phyloP scores from a whole-genome alignment of 257 asterid genomes.

The Gentiana straminea region DNA sequence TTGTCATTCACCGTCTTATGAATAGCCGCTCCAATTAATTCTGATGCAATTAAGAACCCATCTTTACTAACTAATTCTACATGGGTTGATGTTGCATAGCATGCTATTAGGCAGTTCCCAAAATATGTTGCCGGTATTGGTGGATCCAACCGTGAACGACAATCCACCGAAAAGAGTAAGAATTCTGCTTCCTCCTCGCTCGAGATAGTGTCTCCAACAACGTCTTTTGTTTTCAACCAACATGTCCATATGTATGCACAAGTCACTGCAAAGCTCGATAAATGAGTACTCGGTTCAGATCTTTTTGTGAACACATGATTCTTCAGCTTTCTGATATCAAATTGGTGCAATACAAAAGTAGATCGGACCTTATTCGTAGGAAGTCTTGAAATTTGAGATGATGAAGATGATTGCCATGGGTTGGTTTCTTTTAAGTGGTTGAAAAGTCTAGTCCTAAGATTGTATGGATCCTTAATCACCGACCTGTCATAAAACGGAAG shows the following conservation, averaged over 20 bases:
- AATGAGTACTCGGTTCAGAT: not conserved
- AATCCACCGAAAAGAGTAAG: constrained; percentile 9
- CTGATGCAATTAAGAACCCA: constrained; percentile 15
- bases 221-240: constrained; percentile 9
- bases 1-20: constrained; percentile 4
- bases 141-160: constrained; percentile 15
- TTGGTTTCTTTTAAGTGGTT: not conserved
- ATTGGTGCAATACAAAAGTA: constrained; percentile 5
- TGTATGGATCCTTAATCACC: constrained; percentile 24
- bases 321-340: constrained; percentile 8
- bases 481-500: constrained; percentile 35
- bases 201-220: not conserved
- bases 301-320: not conserved
- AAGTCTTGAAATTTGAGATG: not conserved
- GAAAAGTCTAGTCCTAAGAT: constrained; percentile 15
- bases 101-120: constrained; percentile 11
- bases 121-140: constrained; percentile 14
- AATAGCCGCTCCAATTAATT: constrained; percentile 12
- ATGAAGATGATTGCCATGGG: not conserved
- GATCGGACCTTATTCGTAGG: constrained; percentile 7
- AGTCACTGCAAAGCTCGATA: constrained; percentile 10
- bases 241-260: constrained; percentile 20
- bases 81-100: not conserved
- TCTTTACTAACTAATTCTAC: constrained; percentile 6
- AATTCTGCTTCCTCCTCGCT: constrained; percentile 6